Conservation (phyloP, 495 filamentous ascomycete genomes). For the Geoglossum glabrum region DNA sequence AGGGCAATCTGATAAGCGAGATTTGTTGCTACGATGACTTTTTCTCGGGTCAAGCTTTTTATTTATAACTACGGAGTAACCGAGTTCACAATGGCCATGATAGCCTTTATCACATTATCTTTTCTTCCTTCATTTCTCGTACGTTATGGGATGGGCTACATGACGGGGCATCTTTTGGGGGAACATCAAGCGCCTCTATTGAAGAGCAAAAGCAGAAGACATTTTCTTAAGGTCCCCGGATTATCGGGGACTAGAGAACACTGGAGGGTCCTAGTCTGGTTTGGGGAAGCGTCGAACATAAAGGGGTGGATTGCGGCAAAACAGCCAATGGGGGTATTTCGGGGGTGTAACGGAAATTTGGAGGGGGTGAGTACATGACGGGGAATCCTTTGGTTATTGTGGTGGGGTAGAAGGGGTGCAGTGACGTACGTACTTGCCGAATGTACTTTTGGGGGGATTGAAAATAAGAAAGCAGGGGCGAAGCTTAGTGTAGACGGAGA, state of each 20-base stretch:
- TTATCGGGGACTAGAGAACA: neutral
- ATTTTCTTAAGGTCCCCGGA: neutral
- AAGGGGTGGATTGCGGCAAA: neutral
- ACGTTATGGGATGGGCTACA: neutral
- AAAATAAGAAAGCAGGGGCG: slow-evolving; percentile 1
- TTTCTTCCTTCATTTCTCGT: neutral
- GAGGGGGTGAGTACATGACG: slow-evolving; percentile 30
- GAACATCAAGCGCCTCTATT: neutral
- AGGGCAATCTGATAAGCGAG: too few relatives aligned
- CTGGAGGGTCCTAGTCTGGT: too few relatives aligned
- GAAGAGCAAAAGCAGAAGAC: neutral
- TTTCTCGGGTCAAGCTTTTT: too few relatives aligned
- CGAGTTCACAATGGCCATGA: too few relatives aligned
- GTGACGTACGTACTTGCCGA: neutral
- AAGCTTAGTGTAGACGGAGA: slow-evolving; percentile 7
- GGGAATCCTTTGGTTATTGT: slow-evolving; percentile 35
- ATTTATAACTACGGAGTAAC: too few relatives aligned
- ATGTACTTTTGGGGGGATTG: neutral
- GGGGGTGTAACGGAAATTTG: neutral
- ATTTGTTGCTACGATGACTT: too few relatives aligned
- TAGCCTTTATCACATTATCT: neutral
- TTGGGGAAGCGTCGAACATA: neutral
- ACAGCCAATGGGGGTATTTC: neutral
- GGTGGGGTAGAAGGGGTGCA: slow-evolving; percentile 13
- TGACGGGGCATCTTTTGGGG: slow-evolving; percentile 1